Evolutionary conservation across 352 stramenopile species (phyloP), one percentile per base, ranked within the genome.

Genomic region (Phytophthora crassamura): DNA sequence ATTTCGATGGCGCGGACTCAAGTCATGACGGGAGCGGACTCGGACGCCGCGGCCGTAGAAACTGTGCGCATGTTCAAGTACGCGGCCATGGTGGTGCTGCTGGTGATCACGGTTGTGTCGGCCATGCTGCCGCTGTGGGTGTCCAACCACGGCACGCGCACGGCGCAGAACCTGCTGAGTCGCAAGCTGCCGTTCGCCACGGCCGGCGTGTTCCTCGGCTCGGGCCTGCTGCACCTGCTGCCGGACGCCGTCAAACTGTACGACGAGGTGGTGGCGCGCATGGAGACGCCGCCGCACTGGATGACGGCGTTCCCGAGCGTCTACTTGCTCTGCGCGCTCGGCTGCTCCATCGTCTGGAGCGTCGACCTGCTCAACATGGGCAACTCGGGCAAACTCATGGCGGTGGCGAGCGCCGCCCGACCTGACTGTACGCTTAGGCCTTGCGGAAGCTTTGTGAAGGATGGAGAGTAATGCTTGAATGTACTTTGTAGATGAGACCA

Each of bases 361-460:
- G 76, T 90, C 18, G 81, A 88, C 48, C 63, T 87, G 22, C 56
- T 88, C 25, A 90, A 86, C 56, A 72, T 90, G 57, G 82, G 79
- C 59, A 80, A 86, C 64, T 88, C 78, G 20, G 77, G 70, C 55
- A 84, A 88, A 64, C 77, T 88, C 66, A 88, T 90, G 75, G 79
- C 81, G 1, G 81, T 88, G 47, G 77, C 78, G 5, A 87, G 72
- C 53, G 78, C 78, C 2, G 81, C 81, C 3, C 67, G 77, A 3
- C 78, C 81, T 4, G 77, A 88, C 46, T 75, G 80, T 87, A 72
- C 65, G 78, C 22, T 25, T 75, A 25, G 11, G 14, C 32, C 28
- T 15, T 33, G 25, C 38, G n/a, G 25, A 46, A 6, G 35, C 18
- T 42, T 16, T 18, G 25, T 12, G 18, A 8, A 53, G 14, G 42